Base-by-base conservation (phyloP, 1,284 basidiomycete species). In the Singerocomus inundabilis region DNA sequence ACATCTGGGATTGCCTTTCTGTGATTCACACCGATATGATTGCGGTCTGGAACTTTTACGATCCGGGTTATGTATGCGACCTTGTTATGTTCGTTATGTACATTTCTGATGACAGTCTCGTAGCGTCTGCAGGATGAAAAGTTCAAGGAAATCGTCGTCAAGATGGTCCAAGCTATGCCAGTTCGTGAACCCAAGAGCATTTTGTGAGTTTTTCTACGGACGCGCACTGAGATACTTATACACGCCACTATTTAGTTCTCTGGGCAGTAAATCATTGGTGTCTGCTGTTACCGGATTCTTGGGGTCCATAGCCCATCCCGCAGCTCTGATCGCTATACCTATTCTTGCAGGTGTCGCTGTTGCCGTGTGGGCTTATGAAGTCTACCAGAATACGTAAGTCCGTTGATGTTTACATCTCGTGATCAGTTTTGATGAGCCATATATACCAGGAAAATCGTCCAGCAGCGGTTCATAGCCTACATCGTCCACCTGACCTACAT, bases 11-110 rank as follows among this genome's bases (percentile, higher is more conserved):
- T 2, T 52, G 33, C 31, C 37, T 52, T 16, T 40, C 24, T 21
- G 42, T 52, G 10, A 41, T 52, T 5, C 51, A 52, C 11, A 7
- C 37, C 3, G 49, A 52, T 12, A 52, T 52, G n/a, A 30, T 52
- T 8, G 26, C 34, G 2, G 34, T 42, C 31, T 53, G 44, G 43
- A 53, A 53, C 21, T 48, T 53, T 26, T 42, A 53, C 8, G 51
- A 47, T 16, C 43, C 51, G 0, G 3, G 21, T n/a, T 12, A 13
- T 16, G 51, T 47, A 34, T 37, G 43, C 10, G 11, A 28, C 25
- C 28, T 37, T 13, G 2, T 15, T 18, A 13, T 18, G 16, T 11
- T 5, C 2, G 2, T 12, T 6, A 7, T 4, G n/a, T 24, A 13
- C 4, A 26, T 37, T 13, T 15, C 37, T 46, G 18, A 48, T 9